phyloP scores from a whole-genome alignment of 139 green algal genomes.

The Chlorella sp. region DNA sequence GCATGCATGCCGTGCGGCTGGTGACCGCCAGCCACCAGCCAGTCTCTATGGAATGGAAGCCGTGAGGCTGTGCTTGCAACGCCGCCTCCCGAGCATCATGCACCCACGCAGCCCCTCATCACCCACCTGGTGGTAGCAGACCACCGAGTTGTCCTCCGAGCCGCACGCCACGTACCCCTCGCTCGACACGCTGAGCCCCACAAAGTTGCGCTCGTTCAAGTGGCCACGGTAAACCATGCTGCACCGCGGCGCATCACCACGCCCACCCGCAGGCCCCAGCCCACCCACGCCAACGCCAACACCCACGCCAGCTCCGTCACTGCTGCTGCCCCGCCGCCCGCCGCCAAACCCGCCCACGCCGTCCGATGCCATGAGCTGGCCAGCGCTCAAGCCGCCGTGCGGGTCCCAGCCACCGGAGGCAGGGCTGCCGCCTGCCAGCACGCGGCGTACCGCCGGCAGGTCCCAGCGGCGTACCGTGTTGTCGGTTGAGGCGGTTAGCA shows the following conservation, averaged over 20 bases:
- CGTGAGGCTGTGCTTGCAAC: neutral
- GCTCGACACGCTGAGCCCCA: slow-evolving; percentile 67
- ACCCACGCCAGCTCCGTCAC: neutral
- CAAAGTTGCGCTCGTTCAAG: slow-evolving; percentile 92
- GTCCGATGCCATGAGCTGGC: too few relatives aligned
- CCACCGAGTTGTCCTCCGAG: slow-evolving; percentile 61
- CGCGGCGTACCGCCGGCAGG: neutral
- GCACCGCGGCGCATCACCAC: slow-evolving; percentile 6
- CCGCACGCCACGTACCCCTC: slow-evolving; percentile 73
- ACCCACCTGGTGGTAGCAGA: slow-evolving; percentile 35
- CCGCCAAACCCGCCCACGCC: neutral
- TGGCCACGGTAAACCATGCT: slow-evolving; percentile 66
- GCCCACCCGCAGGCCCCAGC: neutral
- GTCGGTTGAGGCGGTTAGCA: slow-evolving; percentile 89
- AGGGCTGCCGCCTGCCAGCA: neutral
- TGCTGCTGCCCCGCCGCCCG: neutral
- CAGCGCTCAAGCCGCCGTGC: too few relatives aligned
- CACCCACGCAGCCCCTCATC: slow-evolving; percentile 1
- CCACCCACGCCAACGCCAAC: neutral
- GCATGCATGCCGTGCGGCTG: neutral
- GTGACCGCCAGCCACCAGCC: neutral
- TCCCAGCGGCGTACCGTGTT: slow-evolving; percentile 67
- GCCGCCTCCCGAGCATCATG: neutral
- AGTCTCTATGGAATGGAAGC: neutral
- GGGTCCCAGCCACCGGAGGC: neutral